Base-by-base conservation (phyloP, 176 grass and related monocot genomes). In the Cenchrus purpureus region DNA sequence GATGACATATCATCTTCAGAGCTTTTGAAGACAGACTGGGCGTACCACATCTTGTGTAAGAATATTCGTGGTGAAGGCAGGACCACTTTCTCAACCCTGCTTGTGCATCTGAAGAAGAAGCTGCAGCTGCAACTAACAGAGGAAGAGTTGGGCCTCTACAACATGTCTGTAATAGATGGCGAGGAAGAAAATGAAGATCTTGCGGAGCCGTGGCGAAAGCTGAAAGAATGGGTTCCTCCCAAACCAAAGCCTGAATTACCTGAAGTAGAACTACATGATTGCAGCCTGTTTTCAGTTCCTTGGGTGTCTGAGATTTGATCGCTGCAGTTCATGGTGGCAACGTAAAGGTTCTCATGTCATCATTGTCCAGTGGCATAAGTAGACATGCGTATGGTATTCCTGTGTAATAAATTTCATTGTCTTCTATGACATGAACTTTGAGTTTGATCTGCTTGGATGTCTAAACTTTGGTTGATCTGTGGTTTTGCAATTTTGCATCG, bases 81-180 rank as follows among this genome's bases (percentile, higher is more conserved):
- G 19, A 45, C 2, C 37, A 4, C 56, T 61, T 45, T 78, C 56
- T 78, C 40, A 0, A 22, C 40, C 8, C 37, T 78, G 10, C 75
- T 78, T 25, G 75, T 15, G 20, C 75, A 78, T 14, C 5, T 78
- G 6, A 77, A 61, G 15, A 78, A 78, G 56, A 78, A 62, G 75
- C 56, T 78, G 8, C 19, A 28, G 56, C 12, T 78, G 56, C 75
- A 62, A 6, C 37, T 78, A 8, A 62, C 75, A 61, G 3, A 78
- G 4, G 34, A 78, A 62, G 75, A 78, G 11, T 62, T 13, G 20
- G 20, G 3, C 1, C 5, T 78, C 20, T 46, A 45, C 20, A 78
- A 9, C 56, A 8, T 78, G 56, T 28, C 56, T 78, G 37, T 0
- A 78, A 60, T 78, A 14, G 56, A 62, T 14, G 74, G 1, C 0